Conservation (phyloP, 352 stramenopile genomes). For the Stephanocyclus meneghinianus region DNA sequence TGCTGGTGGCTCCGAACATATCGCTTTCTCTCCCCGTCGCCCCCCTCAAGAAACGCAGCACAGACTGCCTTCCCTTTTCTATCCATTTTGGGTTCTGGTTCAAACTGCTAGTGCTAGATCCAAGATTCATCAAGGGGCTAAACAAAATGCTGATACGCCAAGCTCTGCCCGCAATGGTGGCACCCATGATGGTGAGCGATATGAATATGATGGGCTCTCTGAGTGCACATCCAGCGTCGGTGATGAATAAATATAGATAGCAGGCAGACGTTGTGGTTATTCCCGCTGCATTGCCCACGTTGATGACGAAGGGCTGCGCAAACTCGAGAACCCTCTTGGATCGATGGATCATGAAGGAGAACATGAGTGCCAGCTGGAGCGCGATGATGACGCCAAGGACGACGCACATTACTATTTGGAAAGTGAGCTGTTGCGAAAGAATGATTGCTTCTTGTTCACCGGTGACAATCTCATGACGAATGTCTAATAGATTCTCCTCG, state of each 20-base stretch:
- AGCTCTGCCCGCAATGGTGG: constrained; percentile 25
- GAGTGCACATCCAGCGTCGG: constrained; percentile 24
- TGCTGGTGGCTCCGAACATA: not conserved
- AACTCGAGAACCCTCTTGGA: constrained; percentile 38
- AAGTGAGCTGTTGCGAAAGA: constrained; percentile 16
- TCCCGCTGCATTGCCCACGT: constrained; percentile 22
- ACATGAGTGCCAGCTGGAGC: constrained; percentile 19
- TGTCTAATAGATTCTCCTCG: too few species aligned
- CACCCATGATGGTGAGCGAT: constrained; percentile 35
- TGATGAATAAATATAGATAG: constrained; percentile 36
- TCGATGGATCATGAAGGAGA: constrained; percentile 19
- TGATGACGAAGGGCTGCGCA: constrained; percentile 27
- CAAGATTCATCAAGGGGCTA: constrained; percentile 3
- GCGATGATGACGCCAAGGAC: constrained; percentile 23
- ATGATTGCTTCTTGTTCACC: constrained; percentile 19
- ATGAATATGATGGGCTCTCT: constrained; percentile 41
- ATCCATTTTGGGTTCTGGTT: not conserved
- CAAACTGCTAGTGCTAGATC: not conserved
- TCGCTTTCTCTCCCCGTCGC: constrained; percentile 14
- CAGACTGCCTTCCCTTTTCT: constrained; percentile 14
- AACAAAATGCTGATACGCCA: constrained; percentile 39
- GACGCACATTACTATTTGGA: constrained; percentile 33
- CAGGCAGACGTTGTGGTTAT: constrained; percentile 21
- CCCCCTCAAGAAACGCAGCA: constrained; percentile 23
- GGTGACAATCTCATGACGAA: not conserved